Evolutionary conservation across 2,329 filamentous ascomycete genomes (phyloP).

Genomic region (Westerdykella sp.): DNA sequence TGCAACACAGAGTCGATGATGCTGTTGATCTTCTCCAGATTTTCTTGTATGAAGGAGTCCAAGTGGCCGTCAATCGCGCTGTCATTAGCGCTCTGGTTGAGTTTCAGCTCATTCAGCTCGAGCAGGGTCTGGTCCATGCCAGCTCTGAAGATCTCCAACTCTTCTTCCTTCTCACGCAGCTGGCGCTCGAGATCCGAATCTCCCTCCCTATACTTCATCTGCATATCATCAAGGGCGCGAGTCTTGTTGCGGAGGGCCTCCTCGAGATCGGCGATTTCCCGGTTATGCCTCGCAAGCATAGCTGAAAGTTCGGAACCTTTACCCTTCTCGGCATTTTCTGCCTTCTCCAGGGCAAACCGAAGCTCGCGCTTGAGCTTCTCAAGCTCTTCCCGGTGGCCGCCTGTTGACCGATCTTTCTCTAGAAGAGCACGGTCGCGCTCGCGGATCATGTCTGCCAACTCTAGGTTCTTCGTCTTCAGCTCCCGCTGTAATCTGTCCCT

Average conservation of each 20-base stretch:
- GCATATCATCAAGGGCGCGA: constrained; percentile 75
- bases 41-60: constrained; percentile 78
- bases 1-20: constrained; percentile 96
- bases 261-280: constrained; percentile 94
- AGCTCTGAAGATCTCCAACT: constrained; percentile 95
- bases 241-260: constrained; percentile 85
- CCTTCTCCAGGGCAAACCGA: constrained; percentile 82
- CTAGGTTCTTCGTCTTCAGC: constrained; percentile 99
- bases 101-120: constrained; percentile 81
- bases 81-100: constrained; percentile 58
- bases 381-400: constrained; percentile 83
- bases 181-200: constrained; percentile 79
- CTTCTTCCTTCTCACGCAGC: constrained; percentile 90
- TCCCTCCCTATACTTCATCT: constrained; percentile 70
- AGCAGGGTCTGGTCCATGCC: constrained; percentile 95
- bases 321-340: constrained; percentile 83
- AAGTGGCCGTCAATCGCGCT: constrained; percentile 82
- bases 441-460: constrained; percentile 96
- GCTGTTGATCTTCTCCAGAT: constrained; percentile 88
- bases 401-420: constrained; percentile 81
- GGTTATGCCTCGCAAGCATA: constrained; percentile 92
- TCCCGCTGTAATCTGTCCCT: constrained; percentile 94
- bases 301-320: constrained; percentile 94
- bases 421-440: constrained; percentile 90
- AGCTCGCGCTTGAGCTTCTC: constrained; percentile 94